These are phyloP conservation scores for Musa troglodytarum DNA, from an alignment of 176 grass and related monocot genomes.

Conservation along the genomic window DNA sequence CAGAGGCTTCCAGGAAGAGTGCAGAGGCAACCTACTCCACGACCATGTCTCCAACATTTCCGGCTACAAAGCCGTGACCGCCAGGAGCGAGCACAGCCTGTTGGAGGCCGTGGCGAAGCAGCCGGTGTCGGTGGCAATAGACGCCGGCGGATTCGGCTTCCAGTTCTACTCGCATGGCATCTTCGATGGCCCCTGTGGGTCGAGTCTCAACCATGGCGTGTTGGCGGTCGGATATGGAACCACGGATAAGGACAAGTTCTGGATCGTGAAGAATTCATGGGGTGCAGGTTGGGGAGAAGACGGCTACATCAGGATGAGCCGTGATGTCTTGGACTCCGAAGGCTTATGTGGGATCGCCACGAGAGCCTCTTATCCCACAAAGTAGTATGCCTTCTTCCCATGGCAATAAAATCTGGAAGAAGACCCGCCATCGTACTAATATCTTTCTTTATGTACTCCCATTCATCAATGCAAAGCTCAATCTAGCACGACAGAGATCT, in stretches of 20 bases:
- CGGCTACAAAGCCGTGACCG: background rate
- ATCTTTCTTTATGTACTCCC: too few relatives aligned
- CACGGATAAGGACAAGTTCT: background rate
- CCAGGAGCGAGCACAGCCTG: background rate
- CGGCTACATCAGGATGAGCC: background rate
- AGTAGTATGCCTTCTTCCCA: too few relatives aligned
- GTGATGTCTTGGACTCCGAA: background rate
- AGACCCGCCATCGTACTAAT: too few relatives aligned
- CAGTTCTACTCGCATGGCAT: background rate
- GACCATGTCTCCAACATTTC: slow-evolving; percentile 2
- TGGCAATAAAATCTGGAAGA: too few relatives aligned
- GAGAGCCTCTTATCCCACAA: background rate
- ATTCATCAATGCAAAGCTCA: too few relatives aligned
- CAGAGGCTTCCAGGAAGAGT: background rate
- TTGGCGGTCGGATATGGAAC: background rate
- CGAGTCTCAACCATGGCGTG: background rate
- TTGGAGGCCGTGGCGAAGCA: background rate
- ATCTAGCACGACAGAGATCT: too few relatives aligned
- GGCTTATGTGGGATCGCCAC: background rate
- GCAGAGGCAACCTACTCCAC: background rate
- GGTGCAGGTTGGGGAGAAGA: background rate
- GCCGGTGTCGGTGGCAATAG: background rate
- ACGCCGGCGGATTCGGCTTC: background rate
- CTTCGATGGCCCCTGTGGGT: background rate
- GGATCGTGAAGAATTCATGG: slow-evolving; percentile 3